Evolutionary conservation across 768 basidiomycete genomes (phyloP).

Genomic region (Rhodosporidiobolus sp.): DNA sequence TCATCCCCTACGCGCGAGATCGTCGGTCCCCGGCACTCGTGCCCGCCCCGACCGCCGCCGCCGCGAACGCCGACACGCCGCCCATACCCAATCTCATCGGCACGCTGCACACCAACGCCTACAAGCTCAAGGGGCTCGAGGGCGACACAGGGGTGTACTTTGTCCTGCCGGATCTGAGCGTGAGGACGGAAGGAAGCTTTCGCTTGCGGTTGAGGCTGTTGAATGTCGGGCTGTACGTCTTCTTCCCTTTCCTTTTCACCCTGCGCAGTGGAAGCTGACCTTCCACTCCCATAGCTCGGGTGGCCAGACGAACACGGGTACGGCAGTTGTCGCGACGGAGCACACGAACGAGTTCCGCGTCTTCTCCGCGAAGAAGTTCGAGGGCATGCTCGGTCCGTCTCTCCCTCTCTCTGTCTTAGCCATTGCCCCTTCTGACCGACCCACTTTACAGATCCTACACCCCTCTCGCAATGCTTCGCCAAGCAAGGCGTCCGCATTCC

Average conservation of each 20-base stretch:
- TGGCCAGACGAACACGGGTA: slow-evolving; percentile 47
- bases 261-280: background rate
- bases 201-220: slow-evolving; percentile 80
- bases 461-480: slow-evolving; percentile 32
- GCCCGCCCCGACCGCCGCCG: slow-evolving; percentile 2
- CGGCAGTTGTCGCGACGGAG: slow-evolving; percentile 76
- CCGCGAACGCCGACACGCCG: background rate
- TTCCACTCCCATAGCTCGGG: background rate
- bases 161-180: slow-evolving; percentile 88
- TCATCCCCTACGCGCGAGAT: slow-evolving; percentile 54
- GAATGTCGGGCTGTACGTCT: slow-evolving; percentile 83
- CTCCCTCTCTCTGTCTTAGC: too few relatives aligned
- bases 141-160: slow-evolving; percentile 86
- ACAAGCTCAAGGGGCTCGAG: slow-evolving; percentile 68
- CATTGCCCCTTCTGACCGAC: background rate
- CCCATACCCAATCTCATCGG: slow-evolving; percentile 69
- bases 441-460: slow-evolving; percentile 17
- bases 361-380: slow-evolving; percentile 89
- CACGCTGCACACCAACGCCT: slow-evolving; percentile 79
- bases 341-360: slow-evolving; percentile 82
- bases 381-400: slow-evolving; percentile 75
- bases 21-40: slow-evolving; percentile 40
- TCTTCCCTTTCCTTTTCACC: background rate
- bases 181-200: slow-evolving; percentile 88
- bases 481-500: slow-evolving; percentile 47